phyloP scores from a whole-genome alignment of 2,329 filamentous ascomycete species.

The Neonectria sp. region DNA sequence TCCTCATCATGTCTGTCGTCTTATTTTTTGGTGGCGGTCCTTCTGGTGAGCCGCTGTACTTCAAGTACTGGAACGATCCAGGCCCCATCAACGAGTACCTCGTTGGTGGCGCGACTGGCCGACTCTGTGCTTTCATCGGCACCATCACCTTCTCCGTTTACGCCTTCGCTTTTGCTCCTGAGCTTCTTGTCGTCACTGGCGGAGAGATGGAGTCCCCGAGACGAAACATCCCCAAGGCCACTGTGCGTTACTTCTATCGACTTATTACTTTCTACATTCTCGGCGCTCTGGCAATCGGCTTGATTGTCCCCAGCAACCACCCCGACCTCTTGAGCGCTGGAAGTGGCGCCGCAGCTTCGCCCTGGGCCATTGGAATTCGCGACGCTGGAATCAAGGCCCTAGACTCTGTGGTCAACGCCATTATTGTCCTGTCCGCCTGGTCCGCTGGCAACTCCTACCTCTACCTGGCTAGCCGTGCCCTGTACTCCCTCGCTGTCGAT shows the following conservation, averaged over 20 bases:
- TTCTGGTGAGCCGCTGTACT: constrained; percentile 59
- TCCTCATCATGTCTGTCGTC: constrained; percentile 66
- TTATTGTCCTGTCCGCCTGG: constrained; percentile 69
- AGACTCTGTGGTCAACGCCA: constrained; percentile 66
- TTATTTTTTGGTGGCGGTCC: constrained; percentile 64
- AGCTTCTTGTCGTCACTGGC: constrained; percentile 50
- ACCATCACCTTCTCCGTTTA: constrained; percentile 61
- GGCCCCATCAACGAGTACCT: constrained; percentile 55
- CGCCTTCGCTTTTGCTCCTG: constrained; percentile 53
- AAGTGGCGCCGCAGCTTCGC: constrained; percentile 58
- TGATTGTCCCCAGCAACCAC: constrained; percentile 23
- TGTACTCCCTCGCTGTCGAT: constrained; percentile 61
- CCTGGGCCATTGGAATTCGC: constrained; percentile 69
- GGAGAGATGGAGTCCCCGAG: constrained; percentile 56
- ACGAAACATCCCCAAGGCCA: constrained; percentile 48
- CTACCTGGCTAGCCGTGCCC: constrained; percentile 61
- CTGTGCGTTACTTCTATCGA: constrained; percentile 29
- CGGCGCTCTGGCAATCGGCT: constrained; percentile 20
- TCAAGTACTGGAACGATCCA: constrained; percentile 61
- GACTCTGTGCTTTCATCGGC: constrained; percentile 61
- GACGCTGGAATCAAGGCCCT: constrained; percentile 60
- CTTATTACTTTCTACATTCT: constrained; percentile 31
- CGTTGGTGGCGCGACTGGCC: constrained; percentile 53
- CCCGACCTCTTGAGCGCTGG: constrained; percentile 13
- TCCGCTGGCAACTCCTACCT: constrained; percentile 70